phyloP scores from a whole-genome alignment of 176 grass and related monocot species.

The Elymus sibiricus region DNA sequence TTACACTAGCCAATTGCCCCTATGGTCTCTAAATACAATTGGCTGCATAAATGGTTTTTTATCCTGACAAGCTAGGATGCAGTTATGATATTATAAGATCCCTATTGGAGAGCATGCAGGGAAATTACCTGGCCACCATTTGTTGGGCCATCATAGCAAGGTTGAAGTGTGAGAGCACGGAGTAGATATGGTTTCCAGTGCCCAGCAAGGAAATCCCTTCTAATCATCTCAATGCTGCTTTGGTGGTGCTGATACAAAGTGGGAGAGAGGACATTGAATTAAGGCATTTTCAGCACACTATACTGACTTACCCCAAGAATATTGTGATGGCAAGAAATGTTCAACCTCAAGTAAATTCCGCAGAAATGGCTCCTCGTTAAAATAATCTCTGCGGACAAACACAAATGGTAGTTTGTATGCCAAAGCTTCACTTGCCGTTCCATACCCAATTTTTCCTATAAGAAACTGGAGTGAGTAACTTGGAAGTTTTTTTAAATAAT shows the following conservation, averaged over 20 bases:
- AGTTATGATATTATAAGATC: not conserved
- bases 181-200: constrained; percentile 92
- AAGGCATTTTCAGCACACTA: constrained; percentile 15
- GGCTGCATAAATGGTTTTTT: constrained; percentile 1
- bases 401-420: constrained; percentile 97
- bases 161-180: constrained; percentile 79
- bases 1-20: not conserved
- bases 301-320: not conserved
- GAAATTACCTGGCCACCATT: constrained; percentile 82
- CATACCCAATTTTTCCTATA: constrained; percentile 98
- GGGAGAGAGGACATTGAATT: not conserved
- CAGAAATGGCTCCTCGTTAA: constrained; percentile 97
- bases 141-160: constrained; percentile 69
- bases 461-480: not conserved
- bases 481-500: not conserved
- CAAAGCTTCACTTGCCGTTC: constrained; percentile 92
- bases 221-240: constrained; percentile 95
- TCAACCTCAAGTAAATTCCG: constrained; percentile 97
- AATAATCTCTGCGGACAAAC: constrained; percentile 94
- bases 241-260: constrained; percentile 66
- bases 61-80: not conserved
- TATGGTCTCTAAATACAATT: not conserved
- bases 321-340: constrained; percentile 8
- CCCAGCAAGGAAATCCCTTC: constrained; percentile 86
- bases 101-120: not conserved